These are phyloP conservation scores for Massarina eburnea DNA, from an alignment of 2,329 filamentous ascomycete genomes.

Conservation along the genomic window DNA sequence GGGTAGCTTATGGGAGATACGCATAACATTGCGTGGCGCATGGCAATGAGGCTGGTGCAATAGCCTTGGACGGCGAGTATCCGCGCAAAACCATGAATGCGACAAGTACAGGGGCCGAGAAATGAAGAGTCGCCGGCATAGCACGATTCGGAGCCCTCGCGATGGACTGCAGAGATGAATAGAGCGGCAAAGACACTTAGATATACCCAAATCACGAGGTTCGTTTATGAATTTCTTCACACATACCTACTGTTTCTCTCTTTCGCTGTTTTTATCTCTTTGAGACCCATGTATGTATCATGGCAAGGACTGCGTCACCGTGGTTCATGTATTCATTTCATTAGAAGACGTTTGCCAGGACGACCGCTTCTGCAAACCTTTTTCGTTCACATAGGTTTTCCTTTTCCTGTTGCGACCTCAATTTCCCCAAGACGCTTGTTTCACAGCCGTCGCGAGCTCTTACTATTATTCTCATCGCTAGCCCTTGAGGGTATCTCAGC, in stretches of 20 bases:
- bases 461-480: constrained; percentile 2
- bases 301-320: not conserved
- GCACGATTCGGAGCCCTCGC: too few relatives aligned
- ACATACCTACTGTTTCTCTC: too few relatives aligned
- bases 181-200: not conserved
- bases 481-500: constrained; percentile 1
- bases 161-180: too few relatives aligned
- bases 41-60: not conserved
- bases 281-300: not conserved
- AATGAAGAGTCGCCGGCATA: not conserved
- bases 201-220: constrained; percentile 2
- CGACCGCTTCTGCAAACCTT: too few relatives aligned
- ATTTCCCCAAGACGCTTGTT: not conserved
- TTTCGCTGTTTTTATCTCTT: too few relatives aligned
- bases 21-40: not conserved
- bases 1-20: not conserved
- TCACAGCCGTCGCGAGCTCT: not conserved
- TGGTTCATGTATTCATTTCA: not conserved
- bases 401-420: not conserved
- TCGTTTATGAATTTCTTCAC: constrained; percentile 1
- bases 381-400: not conserved
- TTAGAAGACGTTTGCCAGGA: not conserved
- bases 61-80: not conserved
- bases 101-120: not conserved
- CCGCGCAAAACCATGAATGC: not conserved